phyloP scores from a whole-genome alignment of 805 yeast genomes.

The Saccharomyces cerevisiae region DNA sequence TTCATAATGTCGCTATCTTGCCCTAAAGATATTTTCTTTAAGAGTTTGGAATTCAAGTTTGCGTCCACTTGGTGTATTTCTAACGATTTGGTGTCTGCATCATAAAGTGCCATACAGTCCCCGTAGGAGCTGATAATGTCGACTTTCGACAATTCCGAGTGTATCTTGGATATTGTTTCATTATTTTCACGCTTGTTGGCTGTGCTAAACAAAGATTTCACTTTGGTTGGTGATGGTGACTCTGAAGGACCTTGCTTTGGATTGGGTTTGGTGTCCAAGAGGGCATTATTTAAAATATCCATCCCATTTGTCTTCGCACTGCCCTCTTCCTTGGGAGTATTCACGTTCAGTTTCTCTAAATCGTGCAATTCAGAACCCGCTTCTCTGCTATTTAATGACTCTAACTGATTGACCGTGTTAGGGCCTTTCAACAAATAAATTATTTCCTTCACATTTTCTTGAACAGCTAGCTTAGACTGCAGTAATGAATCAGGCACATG shows the following conservation, averaged over 20 bases:
- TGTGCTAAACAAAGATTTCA: not conserved
- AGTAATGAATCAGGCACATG: conserved; percentile 6
- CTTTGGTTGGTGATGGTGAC: not conserved
- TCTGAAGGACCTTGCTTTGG: not conserved
- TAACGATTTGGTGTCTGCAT: not conserved
- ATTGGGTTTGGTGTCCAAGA: not conserved
- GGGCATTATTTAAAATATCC: not conserved
- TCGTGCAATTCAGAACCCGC: conserved; percentile 15
- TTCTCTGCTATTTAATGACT: conserved; percentile 16
- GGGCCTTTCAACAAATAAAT: conserved; percentile 28
- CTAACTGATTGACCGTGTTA: conserved; percentile 19
- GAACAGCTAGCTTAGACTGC: conserved; percentile 23
- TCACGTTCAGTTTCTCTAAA: conserved; percentile 20
- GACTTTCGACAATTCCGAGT: not conserved
- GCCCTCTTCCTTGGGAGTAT: conserved; percentile 1
- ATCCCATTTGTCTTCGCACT: not conserved
- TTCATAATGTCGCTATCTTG: not conserved
- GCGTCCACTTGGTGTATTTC: conserved; percentile 1
- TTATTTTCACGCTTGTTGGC: not conserved
- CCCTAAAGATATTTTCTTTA: not conserved
- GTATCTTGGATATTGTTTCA: not conserved
- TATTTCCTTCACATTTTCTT: conserved; percentile 30
- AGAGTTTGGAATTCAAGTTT: not conserved
- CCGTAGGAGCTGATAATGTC: not conserved
- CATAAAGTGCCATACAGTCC: not conserved